Base-by-base conservation (phyloP, 1,139 yeast species). In the Trichomonascaceae sp. region DNA sequence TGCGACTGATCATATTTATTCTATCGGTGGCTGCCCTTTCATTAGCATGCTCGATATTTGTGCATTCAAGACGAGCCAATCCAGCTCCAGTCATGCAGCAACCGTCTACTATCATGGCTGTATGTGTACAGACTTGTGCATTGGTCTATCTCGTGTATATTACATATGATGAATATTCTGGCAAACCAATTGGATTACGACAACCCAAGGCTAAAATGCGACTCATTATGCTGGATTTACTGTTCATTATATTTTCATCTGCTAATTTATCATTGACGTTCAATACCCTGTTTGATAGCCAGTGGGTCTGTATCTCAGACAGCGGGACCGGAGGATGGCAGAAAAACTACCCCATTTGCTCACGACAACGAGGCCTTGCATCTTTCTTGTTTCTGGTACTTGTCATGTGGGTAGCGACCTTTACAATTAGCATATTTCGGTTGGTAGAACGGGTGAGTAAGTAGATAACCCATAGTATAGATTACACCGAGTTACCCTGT, bases 41-140 rank as follows among this genome's bases (percentile, higher is more conserved):
- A 1, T 55, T 67, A 15, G 68, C 70, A 0, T 48, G 63, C 36
- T 63, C 70, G 5, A 59, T 62, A 27, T 59, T 61, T 52, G 58
- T 61, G 45, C 57, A 65, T 52, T 60, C 65, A 2, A 62, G 60
- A 57, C 51, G 62, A 27, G 64, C 70, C 20, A 71, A 73, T 57
- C 75, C 79, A 12, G 74, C 72, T 2, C 66, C 70, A n/a, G 69
- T 88, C 13, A 75, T 79, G 1, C 96, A 89, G 66, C 93, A 88
- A 67, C 86, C 98, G 19, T 85, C 96, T 62, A 88, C 97, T 0
- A 83, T 90, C 52, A 89, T 93, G 96, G 95, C 97, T 1, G 79
- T 91, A 1, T 83, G 83, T 50, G 96, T 91, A 8, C 93, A 90
- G 67, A 75, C 90, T 38, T 75, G 83, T 60, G 96, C 96, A 1